A percentile compares a stretch with the other conserved stretches of the same genome.
phyloP scores from a whole-genome alignment of 2,329 filamentous ascomycete species.

The Fonsecaea erecta region DNA sequence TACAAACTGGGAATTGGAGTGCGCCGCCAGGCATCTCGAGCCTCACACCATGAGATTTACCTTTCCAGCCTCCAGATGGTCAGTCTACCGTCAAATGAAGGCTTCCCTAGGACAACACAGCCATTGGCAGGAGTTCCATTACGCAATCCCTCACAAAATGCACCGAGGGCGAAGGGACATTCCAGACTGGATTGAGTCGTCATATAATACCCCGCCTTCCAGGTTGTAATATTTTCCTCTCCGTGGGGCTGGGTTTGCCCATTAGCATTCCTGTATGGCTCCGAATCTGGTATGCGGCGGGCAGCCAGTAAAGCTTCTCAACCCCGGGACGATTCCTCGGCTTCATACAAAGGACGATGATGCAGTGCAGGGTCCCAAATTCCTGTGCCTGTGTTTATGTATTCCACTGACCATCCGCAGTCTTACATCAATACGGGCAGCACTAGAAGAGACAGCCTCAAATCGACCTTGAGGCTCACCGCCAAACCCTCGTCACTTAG shows the following conservation, averaged over 20 bases:
- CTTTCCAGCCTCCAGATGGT: neutral
- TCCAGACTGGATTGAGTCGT: neutral
- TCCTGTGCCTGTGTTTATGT: neutral
- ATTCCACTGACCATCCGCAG: neutral
- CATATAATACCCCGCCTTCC: neutral
- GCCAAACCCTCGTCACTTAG: neutral
- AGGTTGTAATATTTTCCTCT: neutral
- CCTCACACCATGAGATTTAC: conserved; percentile 3
- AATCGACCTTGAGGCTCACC: neutral
- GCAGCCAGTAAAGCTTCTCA: neutral
- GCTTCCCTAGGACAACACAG: neutral
- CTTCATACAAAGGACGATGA: neutral
- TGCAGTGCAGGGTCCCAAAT: neutral
- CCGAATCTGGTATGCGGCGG: neutral
- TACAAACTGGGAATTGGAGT: neutral
- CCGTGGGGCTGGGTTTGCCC: neutral
- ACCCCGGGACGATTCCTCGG: neutral
- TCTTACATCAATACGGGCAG: neutral
- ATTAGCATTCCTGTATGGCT: neutral
- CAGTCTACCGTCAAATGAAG: neutral
- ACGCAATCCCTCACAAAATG: neutral
- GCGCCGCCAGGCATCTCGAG: conserved; percentile 7
- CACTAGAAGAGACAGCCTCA: neutral
- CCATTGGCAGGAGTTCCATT: neutral
- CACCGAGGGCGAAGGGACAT: neutral